phyloP scores from a whole-genome alignment of 2,329 filamentous ascomycete species.

The Penicillium hordei region DNA sequence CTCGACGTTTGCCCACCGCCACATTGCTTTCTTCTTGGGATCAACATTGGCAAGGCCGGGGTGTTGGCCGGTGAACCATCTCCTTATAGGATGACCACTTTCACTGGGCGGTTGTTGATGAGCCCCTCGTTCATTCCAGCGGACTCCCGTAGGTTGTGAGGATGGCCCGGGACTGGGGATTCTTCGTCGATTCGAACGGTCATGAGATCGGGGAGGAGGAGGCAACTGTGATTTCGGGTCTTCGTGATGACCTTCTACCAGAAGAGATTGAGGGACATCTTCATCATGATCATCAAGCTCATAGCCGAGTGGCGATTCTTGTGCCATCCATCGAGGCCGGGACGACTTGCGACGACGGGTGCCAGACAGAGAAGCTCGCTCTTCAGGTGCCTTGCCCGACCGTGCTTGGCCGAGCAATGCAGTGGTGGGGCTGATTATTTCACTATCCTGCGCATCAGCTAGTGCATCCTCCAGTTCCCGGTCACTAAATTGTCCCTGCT shows the following conservation, averaged over 20 bases:
- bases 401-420: slow-evolving; percentile 38
- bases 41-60: slow-evolving; percentile 48
- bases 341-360: slow-evolving; percentile 30
- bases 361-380: slow-evolving; percentile 18
- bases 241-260: slow-evolving; percentile 55
- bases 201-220: slow-evolving; percentile 35
- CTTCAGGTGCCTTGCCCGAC: slow-evolving; percentile 22
- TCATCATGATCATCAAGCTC: slow-evolving; percentile 57
- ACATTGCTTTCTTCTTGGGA: slow-evolving; percentile 77
- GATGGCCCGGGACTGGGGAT: slow-evolving; percentile 39
- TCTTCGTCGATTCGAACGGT: slow-evolving; percentile 24
- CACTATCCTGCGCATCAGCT: slow-evolving; percentile 52
- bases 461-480: slow-evolving; percentile 59
- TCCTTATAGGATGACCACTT: slow-evolving; percentile 21
- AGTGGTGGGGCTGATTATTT: slow-evolving; percentile 47
- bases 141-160: slow-evolving; percentile 45
- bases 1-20: slow-evolving; percentile 88
- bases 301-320: slow-evolving; percentile 30
- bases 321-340: slow-evolving; percentile 34
- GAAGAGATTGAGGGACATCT: slow-evolving; percentile 63
- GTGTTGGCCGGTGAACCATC: slow-evolving; percentile 32
- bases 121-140: slow-evolving; percentile 52
- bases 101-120: slow-evolving; percentile 40
- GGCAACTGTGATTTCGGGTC: slow-evolving; percentile 40
- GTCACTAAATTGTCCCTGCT: slow-evolving; percentile 53